phyloP scores from a whole-genome alignment of 2,329 filamentous ascomycete species.

The Cytospora piceicola region DNA sequence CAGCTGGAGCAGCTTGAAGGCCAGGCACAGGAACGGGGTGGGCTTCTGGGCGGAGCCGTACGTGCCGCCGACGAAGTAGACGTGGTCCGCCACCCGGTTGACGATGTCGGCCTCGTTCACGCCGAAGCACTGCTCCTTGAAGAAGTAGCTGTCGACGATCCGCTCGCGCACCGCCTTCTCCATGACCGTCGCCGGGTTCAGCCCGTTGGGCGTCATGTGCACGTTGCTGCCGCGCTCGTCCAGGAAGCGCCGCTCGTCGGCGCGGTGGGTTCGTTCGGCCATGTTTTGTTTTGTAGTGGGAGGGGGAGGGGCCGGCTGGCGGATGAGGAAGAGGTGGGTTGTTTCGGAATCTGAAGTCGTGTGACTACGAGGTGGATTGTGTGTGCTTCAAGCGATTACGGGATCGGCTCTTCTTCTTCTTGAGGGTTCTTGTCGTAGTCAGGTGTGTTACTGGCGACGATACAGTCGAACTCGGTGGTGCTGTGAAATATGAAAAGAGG shows the following conservation, averaged over 20 bases:
- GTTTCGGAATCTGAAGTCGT: not conserved
- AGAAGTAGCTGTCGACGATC: conserved; percentile 94
- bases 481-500: no score
- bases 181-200: conserved; percentile 94
- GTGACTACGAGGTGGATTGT: not conserved
- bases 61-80: conserved; percentile 85
- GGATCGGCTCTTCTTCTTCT: not conserved
- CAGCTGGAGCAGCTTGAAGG: conserved; percentile 92
- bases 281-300: conserved; percentile 30
- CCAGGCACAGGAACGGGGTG: conserved; percentile 89
- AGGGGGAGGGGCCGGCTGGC: not conserved
- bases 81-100: conserved; percentile 82
- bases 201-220: conserved; percentile 77
- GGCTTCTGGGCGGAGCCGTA: conserved; percentile 84
- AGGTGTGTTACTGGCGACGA: not conserved
- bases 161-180: conserved; percentile 95
- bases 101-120: conserved; percentile 84
- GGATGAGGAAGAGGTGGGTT: not conserved
- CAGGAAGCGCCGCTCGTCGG: conserved; percentile 80
- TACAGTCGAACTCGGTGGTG: no score
- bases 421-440: not conserved
- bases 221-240: conserved; percentile 86
- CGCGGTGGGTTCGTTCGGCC: conserved; percentile 57
- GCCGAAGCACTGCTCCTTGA: conserved; percentile 98
- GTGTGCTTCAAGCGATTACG: not conserved